Base-by-base conservation (phyloP, 495 filamentous ascomycete genomes). In the Penicillium canariense region DNA sequence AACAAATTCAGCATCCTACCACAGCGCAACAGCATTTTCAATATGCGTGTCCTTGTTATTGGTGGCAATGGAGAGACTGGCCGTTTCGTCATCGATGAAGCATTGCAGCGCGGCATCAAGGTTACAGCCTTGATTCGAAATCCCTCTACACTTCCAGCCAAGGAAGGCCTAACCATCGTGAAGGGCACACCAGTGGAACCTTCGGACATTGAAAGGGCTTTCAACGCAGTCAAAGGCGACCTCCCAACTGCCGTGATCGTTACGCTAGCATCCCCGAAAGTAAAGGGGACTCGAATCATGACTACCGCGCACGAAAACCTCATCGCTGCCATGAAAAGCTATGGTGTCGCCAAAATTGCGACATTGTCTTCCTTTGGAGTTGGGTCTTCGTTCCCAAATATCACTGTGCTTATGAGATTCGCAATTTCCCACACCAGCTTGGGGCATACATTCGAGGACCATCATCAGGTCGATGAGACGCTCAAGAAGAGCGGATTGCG, bases 11-110 rank as follows among this genome's bases (percentile, higher is more conserved):
- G 45, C 28, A 48, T 34, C 27, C 44, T 48, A 48, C 45, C 45
- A 34, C 45, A 34, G 28, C 45, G 27, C 45, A 48, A 48, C 45
- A 48, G 28, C 45, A 34, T 48, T 27, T 48, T 48, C 50, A 67
- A 38, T 26, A 79, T 76, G 74, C 74, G 65, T 30, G 57, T 77
- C 56, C 67, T 78, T 43, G 48, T 77, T 56, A 51, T 74, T 50
- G 76, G 76, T 22, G 76, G 68, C 48, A 76, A 49, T 49, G 74
- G 76, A 50, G 68, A 70, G 45, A 78, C 72, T 39, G 76, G 76
- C 52, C 56, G 63, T 38, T 61, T 76, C 34, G 68, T 70, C 38
- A 61, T 77, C 43, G 60, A 70, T 48, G 66, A 74, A 61, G 67
- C 70, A 25, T 59, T 76, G n/a, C 35, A 66, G n/a, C 65, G 67